Conservation (phyloP, 352 stramenopile species). For the Globisporangium cylindrosporum region DNA sequence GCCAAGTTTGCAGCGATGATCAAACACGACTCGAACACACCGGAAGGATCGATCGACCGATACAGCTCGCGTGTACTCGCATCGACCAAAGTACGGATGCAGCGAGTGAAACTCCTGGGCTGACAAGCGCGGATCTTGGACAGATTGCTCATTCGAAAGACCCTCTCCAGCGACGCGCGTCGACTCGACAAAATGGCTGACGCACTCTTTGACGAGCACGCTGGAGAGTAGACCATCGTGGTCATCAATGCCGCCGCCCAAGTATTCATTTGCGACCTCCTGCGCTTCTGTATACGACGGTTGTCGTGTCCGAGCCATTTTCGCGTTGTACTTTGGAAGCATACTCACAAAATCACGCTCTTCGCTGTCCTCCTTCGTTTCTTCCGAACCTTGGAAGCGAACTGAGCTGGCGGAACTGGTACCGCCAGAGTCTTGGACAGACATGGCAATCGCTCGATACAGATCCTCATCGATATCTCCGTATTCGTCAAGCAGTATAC, state of each 20-base stretch:
- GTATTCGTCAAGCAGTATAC: background rate
- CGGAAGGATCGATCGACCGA: conserved; percentile 46
- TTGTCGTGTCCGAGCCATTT: conserved; percentile 29
- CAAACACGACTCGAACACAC: conserved; percentile 77
- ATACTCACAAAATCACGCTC: conserved; percentile 3
- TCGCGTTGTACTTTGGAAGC: background rate
- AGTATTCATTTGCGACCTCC: conserved; percentile 51
- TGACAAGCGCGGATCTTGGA: conserved; percentile 13
- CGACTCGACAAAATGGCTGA: conserved; percentile 82
- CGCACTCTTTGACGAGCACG: conserved; percentile 81
- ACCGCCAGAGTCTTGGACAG: conserved; percentile 8
- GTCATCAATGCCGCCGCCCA: conserved; percentile 47
- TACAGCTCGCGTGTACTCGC: conserved; percentile 71
- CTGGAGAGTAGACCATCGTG: conserved; percentile 64
- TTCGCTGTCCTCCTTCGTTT: conserved; percentile 38
- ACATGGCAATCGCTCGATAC: conserved; percentile 16
- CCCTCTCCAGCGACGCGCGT: conserved; percentile 69
- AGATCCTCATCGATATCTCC: conserved; percentile 20
- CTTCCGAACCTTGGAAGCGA: conserved; percentile 15
- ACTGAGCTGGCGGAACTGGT: background rate
- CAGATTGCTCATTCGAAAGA: conserved; percentile 1
- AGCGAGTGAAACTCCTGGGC: conserved; percentile 74
- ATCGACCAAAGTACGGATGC: conserved; percentile 82
- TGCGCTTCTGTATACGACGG: conserved; percentile 63
- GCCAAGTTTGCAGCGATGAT: conserved; percentile 70